Base-by-base conservation (phyloP, 1,139 yeast species). In the Suhomyces guaymorum region DNA sequence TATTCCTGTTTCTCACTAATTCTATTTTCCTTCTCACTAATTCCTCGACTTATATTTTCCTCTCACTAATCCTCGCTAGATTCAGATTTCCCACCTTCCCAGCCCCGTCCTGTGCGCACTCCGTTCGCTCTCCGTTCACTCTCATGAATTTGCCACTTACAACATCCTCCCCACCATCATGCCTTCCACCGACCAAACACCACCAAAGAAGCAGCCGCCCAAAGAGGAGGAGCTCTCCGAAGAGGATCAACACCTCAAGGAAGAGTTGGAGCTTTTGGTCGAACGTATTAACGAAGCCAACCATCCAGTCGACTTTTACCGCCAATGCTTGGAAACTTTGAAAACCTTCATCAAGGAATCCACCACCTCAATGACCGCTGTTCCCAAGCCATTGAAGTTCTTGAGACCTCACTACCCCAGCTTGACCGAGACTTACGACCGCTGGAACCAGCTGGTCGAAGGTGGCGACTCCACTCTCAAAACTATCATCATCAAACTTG, bases 331-430 rank as follows among this genome's bases (percentile, higher is more conserved):
- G 49, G 73, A 73, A 28, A 71, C 81, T 35, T 73, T 94, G 58
- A 89, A 88, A 57, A 77, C 75, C 35, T 79, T 78, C 52, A 90
- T 92, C 51, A 81, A 88, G 49, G 95, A 95, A 34, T 86, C 97
- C 11, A 92, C 98, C 4, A 87, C 97, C 21, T 89, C 97, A 7
- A 92, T 92, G 97, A 94, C 98, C 2, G 99, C 99, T 1, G 98
- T 94, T 30, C 99, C 99, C 29, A 94, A 92, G 60, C 98, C 99
- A 10, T 76, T 92, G 64, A 94, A 94, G 67, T 94, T 94, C 58
- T 73, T 94, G 49, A 80, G 96, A 53, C 96, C 97, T 11, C 88
- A 81, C 51, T 92, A 82, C 57, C 82, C 83, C 13, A 57, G 72
- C 19, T 70, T 92, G 53, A 76, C 79, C 28, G 75, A 69, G 35